Evolutionary conservation across 2,329 filamentous ascomycete species (phyloP), one percentile per base, ranked within the genome.

Genomic region (Calycina herbarum): DNA sequence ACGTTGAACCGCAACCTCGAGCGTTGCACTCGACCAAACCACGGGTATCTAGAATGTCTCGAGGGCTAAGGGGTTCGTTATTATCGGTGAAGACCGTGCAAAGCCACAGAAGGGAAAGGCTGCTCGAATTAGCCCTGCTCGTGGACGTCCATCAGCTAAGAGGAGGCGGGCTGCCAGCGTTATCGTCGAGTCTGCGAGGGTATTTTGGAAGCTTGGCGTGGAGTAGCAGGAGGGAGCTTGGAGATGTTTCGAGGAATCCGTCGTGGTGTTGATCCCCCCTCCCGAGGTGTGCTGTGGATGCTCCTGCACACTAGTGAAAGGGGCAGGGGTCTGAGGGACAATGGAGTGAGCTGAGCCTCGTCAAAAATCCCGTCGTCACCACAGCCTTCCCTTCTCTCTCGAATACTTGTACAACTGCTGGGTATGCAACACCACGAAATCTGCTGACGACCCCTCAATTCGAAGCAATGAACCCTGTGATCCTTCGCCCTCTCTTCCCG

Each of bases 121-220:
- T 69, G 70, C 58, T 64, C 60, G 56, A 48, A 65, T 71, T 70
- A 71, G 67, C 70, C 71, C 69, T 70, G 66, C 63, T 67, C 69
- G 60, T 71, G 70, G 66, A 68, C 70, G 70, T 71, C 71, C 72
- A 73, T 73, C 63, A 68, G 69, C 66, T 59, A 56, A 54, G 27
- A 62, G 45, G 62, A 59, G 69, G 71, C 71, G 66, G 48, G 66
- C 40, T 69, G 70, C 72, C 72, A 70, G 68, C 69, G 64, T 42
- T 65, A 48, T 33, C 20, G 58, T 10, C 17, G 51, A 61, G 29
- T 62, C 51, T 67, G 63, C 57, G 38, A 51, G 45, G 64, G 64
- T 31, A 33, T 38, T 62, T 64, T 62, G 66, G 51, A 27, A 27
- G 40, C 33, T 56, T 64, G 38, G 40, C 45, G 45, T 40, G 51